phyloP scores from a whole-genome alignment of 2,329 filamentous ascomycete species.

The Pseudogymnoascus verrucosus region DNA sequence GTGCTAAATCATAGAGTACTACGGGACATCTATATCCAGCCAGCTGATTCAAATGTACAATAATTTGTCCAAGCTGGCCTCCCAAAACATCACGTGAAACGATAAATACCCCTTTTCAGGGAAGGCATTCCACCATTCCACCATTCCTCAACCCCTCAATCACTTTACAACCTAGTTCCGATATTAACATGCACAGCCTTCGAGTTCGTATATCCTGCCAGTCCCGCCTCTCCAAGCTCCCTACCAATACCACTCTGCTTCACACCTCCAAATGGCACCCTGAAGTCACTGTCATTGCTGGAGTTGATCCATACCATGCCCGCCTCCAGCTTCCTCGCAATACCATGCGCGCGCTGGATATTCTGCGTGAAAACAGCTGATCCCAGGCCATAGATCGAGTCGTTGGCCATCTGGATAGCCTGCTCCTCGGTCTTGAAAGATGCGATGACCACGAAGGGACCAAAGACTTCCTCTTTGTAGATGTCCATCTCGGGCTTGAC shows the following conservation, averaged over 20 bases:
- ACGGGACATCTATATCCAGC: neutral
- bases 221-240: conserved; percentile 37
- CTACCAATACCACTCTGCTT: conserved; percentile 53
- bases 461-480: conserved; percentile 48
- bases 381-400: conserved; percentile 47
- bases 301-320: conserved; percentile 42
- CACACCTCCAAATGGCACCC: conserved; percentile 49
- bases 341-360: conserved; percentile 35
- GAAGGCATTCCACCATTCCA: neutral
- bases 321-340: conserved; percentile 46
- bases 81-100: neutral
- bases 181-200: conserved; percentile 35
- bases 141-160: neutral
- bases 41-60: neutral
- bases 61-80: neutral
- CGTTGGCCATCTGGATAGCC: conserved; percentile 44
- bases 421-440: conserved; percentile 50
- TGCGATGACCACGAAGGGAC: conserved; percentile 45
- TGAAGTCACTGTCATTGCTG: conserved; percentile 32
- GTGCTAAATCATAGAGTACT: neutral
- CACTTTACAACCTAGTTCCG: conserved; percentile 20
- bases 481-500: conserved; percentile 44
- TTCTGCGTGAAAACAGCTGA: conserved; percentile 49
- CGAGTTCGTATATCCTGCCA: conserved; percentile 34
- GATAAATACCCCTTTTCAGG: neutral